Conservation (phyloP, 352 stramenopile species). For the Elongisporangium prolatum region DNA sequence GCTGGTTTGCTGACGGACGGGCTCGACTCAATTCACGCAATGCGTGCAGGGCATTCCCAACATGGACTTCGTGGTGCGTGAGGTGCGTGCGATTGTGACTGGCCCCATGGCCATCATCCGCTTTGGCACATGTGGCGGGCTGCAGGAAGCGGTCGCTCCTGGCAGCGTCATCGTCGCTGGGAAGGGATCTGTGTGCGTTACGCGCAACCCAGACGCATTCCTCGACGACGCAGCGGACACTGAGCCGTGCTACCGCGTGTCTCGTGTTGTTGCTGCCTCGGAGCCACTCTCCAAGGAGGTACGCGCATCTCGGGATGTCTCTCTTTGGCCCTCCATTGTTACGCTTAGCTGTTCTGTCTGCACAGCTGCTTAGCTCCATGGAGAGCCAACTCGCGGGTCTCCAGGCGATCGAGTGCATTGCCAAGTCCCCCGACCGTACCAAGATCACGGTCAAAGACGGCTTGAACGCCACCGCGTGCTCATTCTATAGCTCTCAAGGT, state of each 20-base stretch:
- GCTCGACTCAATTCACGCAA: too few species aligned
- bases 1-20: too few species aligned
- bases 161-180: constrained; percentile 51
- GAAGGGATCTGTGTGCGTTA: constrained; percentile 37
- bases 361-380: constrained; percentile 26
- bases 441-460: constrained; percentile 27
- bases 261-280: constrained; percentile 29
- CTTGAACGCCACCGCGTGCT: constrained; percentile 55
- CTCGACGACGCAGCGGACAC: constrained; percentile 16
- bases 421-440: constrained; percentile 11
- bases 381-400: constrained; percentile 13
- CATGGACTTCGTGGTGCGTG: constrained; percentile 75
- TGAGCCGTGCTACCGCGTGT: constrained; percentile 25
- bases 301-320: neutral
- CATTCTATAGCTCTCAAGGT: constrained; percentile 76
- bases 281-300: constrained; percentile 22
- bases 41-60: constrained; percentile 38
- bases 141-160: constrained; percentile 27
- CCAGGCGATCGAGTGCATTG: constrained; percentile 12
- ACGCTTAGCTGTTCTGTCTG: neutral
- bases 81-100: constrained; percentile 40
- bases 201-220: constrained; percentile 50
- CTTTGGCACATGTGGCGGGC: constrained; percentile 55
- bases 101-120: constrained; percentile 54
- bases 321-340: neutral